Evolutionary conservation across 2,329 filamentous ascomycete genomes (phyloP).

Genomic region (Ustulina deusta): DNA sequence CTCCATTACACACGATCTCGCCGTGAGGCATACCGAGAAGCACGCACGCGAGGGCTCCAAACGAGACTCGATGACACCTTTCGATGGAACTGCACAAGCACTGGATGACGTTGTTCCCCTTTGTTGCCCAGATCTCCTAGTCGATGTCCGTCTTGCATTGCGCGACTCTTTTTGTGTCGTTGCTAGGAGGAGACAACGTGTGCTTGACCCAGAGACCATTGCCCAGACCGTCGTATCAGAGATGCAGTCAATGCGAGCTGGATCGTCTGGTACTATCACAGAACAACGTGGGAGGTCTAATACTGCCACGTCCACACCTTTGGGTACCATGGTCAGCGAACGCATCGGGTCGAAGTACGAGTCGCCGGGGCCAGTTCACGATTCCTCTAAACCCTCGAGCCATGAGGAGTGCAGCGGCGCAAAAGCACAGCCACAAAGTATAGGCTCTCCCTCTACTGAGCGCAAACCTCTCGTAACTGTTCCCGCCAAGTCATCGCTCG

Average conservation of each 20-base stretch:
- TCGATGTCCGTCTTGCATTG: slow-evolving; percentile 62
- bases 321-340: slow-evolving; percentile 20
- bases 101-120: slow-evolving; percentile 51
- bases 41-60: slow-evolving; percentile 56
- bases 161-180: slow-evolving; percentile 64
- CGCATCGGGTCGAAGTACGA: slow-evolving; percentile 35
- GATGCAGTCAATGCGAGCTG: slow-evolving; percentile 46
- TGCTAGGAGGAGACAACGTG: slow-evolving; percentile 55
- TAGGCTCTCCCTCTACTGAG: slow-evolving; percentile 33
- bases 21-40: slow-evolving; percentile 60
- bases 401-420: slow-evolving; percentile 34
- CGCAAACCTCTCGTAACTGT: slow-evolving; percentile 39
- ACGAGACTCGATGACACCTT: slow-evolving; percentile 49
- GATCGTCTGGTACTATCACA: slow-evolving; percentile 40
- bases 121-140: slow-evolving; percentile 63
- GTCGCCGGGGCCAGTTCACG: slow-evolving; percentile 1
- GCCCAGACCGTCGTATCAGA: slow-evolving; percentile 60
- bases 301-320: slow-evolving; percentile 36
- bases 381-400: slow-evolving; percentile 19
- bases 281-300: slow-evolving; percentile 39
- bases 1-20: slow-evolving; percentile 58
- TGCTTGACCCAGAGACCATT: slow-evolving; percentile 59
- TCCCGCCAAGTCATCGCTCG: slow-evolving; percentile 44
- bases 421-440: slow-evolving; percentile 38
- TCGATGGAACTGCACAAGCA: slow-evolving; percentile 47